Conservation (phyloP, 148 eudicot genomes). For the Chenopodium formosanum region DNA sequence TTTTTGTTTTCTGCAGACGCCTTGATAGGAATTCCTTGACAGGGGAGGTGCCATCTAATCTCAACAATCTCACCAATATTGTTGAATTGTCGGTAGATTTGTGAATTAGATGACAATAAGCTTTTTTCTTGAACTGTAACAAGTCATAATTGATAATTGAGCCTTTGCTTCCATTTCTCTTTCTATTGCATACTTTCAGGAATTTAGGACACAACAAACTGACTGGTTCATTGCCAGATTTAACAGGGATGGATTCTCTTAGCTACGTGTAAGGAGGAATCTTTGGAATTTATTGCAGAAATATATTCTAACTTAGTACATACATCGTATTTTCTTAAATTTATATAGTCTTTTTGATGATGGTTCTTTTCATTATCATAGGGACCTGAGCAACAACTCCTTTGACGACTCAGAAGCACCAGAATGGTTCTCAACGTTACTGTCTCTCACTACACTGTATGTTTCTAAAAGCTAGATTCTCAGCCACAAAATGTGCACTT, state of each 20-base stretch:
- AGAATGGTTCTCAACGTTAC: slow-evolving; percentile 71
- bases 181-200: slow-evolving; percentile 34
- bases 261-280: slow-evolving; percentile 70
- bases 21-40: slow-evolving; percentile 68
- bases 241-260: slow-evolving; percentile 69
- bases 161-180: neutral
- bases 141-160: slow-evolving; percentile 6
- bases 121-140: neutral
- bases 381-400: slow-evolving; percentile 87
- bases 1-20: slow-evolving; percentile 43
- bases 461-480: slow-evolving; percentile 18
- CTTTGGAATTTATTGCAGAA: neutral
- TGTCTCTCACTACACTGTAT: slow-evolving; percentile 82
- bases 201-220: slow-evolving; percentile 69
- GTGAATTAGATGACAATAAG: neutral
- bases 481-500: neutral
- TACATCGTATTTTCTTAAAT: neutral
- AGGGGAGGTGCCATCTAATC: slow-evolving; percentile 61
- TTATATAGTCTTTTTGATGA: neutral
- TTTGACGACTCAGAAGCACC: slow-evolving; percentile 71
- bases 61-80: slow-evolving; percentile 69
- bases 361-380: slow-evolving; percentile 25
- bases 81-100: slow-evolving; percentile 64
- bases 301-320: neutral
- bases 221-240: slow-evolving; percentile 65